phyloP scores from a whole-genome alignment of 192 early-diverging fungal genomes.

The Powellomyces hirtus region DNA sequence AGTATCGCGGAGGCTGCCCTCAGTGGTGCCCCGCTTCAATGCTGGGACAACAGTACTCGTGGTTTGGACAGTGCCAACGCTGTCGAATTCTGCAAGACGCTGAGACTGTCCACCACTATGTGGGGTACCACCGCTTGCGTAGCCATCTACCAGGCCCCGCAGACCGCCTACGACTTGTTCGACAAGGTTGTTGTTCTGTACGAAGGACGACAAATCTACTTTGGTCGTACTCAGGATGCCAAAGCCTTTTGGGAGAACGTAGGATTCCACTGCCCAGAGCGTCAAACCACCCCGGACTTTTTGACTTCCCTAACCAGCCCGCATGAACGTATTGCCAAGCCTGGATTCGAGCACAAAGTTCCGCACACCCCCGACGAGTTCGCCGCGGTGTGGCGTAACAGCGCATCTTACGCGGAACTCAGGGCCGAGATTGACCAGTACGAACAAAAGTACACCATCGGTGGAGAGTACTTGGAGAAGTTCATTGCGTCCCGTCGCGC shows the following conservation, averaged over 20 bases:
- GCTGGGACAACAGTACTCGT: constrained; percentile 60
- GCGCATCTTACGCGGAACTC: neutral
- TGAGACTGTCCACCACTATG: constrained; percentile 70
- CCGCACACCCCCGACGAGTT: constrained; percentile 7
- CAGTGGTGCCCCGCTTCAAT: constrained; percentile 32
- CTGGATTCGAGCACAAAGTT: neutral
- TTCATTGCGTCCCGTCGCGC: constrained; percentile 5
- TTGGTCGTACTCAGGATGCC: constrained; percentile 50
- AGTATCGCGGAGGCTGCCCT: constrained; percentile 42
- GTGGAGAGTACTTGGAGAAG: neutral
- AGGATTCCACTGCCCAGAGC: constrained; percentile 28
- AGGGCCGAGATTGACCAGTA: constrained; percentile 8
- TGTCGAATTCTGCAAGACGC: constrained; percentile 72
- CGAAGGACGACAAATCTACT: constrained; percentile 53
- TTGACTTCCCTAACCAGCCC: constrained; percentile 8
- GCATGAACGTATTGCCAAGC: neutral
- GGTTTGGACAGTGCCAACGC: constrained; percentile 81
- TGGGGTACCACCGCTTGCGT: constrained; percentile 24
- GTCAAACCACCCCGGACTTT: constrained; percentile 15
- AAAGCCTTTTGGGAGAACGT: constrained; percentile 33
- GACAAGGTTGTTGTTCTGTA: constrained; percentile 49
- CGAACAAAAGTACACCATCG: neutral
- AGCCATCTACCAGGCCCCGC: constrained; percentile 61
- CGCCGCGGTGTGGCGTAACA: constrained; percentile 19
- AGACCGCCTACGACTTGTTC: constrained; percentile 53